Percentiles rank a stretch among this genome's conserved stretches.
phyloP scores from a whole-genome alignment of 306 rosid species.

The Chamaecrista fasciculata region DNA sequence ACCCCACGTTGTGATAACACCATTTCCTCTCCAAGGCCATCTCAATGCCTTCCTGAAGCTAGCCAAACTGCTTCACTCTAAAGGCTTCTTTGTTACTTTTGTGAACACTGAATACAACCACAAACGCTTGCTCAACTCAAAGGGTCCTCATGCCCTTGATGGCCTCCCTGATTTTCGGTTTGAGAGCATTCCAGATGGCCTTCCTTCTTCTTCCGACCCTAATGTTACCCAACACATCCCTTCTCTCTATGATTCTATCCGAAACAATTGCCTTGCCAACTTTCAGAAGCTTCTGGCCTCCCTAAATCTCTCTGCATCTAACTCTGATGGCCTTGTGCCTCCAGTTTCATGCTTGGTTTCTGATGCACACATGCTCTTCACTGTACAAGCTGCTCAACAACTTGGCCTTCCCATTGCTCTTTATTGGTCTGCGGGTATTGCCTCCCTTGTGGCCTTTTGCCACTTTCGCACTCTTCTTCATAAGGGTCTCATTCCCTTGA shows the following conservation, averaged over 20 bases:
- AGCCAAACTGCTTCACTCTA: neutral
- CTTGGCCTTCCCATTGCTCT: neutral
- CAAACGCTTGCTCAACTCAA: neutral
- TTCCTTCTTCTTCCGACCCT: neutral
- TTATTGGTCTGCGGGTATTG: conserved; percentile 18
- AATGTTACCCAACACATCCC: neutral
- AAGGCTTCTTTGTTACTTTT: neutral
- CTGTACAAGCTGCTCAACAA: neutral
- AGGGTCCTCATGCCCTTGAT: neutral
- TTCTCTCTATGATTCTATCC: neutral
- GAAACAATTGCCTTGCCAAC: neutral
- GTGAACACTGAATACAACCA: neutral
- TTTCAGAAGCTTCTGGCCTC: neutral
- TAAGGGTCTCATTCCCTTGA: neutral
- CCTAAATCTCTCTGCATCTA: neutral
- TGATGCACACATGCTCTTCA: neutral
- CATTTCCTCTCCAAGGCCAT: neutral
- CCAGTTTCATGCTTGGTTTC: conserved; percentile 1
- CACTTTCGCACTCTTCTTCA: conserved; percentile 1
- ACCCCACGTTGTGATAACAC: neutral
- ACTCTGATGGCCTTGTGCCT: neutral
- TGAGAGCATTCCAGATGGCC: neutral
- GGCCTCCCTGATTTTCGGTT: neutral
- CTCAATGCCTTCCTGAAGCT: neutral
- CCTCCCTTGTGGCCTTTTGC: neutral